Conservation (phyloP, 345 rosid species). For the Eucalyptus leucophloia region DNA sequence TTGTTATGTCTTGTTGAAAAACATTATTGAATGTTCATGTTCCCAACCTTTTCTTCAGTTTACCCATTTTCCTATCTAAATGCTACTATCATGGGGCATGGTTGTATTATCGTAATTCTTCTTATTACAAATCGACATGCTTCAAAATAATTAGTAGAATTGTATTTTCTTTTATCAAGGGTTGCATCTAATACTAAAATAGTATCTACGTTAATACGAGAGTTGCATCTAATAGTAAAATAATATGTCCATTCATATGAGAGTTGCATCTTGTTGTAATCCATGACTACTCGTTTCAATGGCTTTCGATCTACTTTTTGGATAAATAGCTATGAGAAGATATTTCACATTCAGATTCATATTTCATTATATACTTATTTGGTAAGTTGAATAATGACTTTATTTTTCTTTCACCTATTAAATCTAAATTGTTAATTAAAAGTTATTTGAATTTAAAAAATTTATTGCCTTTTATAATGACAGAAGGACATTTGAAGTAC, state of each 20-base stretch:
- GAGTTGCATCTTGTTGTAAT: neutral
- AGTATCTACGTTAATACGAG: neutral
- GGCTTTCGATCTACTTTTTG: neutral
- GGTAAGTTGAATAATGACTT: neutral
- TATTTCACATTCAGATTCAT: neutral
- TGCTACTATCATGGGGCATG: neutral
- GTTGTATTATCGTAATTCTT: neutral
- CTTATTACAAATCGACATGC: neutral
- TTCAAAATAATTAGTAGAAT: neutral
- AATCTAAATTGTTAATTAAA: neutral
- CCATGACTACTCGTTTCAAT: neutral
- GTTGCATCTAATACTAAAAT: neutral
- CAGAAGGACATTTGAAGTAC: accelerated
- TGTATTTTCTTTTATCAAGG: neutral
- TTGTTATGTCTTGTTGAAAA: neutral
- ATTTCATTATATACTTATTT: neutral
- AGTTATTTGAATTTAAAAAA: neutral
- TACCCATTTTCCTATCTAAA: neutral
- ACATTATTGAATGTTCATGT: neutral
- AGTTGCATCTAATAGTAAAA: neutral
- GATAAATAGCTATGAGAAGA: neutral
- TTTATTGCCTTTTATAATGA: neutral
- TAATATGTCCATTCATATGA: neutral
- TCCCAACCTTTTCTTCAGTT: neutral
- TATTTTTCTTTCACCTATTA: neutral